phyloP scores from a whole-genome alignment of 2,329 filamentous ascomycete genomes.

The Exophiala phaeomuriformis region DNA sequence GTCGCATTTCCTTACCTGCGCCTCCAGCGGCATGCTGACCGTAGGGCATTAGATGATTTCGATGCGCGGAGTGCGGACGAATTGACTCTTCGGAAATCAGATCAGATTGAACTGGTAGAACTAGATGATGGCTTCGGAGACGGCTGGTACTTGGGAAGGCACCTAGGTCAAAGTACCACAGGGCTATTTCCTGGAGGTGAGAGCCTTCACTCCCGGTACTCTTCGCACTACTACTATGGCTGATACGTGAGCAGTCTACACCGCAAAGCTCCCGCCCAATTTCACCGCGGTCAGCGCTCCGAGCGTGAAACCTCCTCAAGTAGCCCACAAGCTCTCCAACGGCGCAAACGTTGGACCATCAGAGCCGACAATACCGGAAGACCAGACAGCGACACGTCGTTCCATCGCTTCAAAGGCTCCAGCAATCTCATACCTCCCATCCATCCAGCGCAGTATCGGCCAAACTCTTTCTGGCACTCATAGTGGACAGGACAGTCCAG shows the following conservation, averaged over 20 bases:
- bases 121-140: conserved; percentile 61
- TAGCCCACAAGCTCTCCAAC: conserved; percentile 1
- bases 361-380: conserved; percentile 22
- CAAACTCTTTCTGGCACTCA: conserved; percentile 45
- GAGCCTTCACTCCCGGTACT: background rate
- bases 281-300: conserved; percentile 14
- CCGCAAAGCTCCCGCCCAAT: conserved; percentile 23
- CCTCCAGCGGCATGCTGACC: background rate
- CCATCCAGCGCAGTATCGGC: conserved; percentile 40
- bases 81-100: conserved; percentile 73
- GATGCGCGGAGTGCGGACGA: conserved; percentile 86
- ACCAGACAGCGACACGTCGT: conserved; percentile 16
- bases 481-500: conserved; percentile 57
- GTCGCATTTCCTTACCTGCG: conserved; percentile 24
- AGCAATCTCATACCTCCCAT: conserved; percentile 31
- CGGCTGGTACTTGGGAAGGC: conserved; percentile 56
- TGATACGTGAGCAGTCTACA: conserved; percentile 23
- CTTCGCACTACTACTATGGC: background rate
- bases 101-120: conserved; percentile 57
- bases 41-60: conserved; percentile 68
- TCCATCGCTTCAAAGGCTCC: conserved; percentile 32
- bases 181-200: conserved; percentile 45
- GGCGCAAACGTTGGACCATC: conserved; percentile 19
- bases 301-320: conserved; percentile 3
- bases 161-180: conserved; percentile 36